phyloP scores from a whole-genome alignment of 106 monocot genomes.

The Dendrobium huoshanense region DNA sequence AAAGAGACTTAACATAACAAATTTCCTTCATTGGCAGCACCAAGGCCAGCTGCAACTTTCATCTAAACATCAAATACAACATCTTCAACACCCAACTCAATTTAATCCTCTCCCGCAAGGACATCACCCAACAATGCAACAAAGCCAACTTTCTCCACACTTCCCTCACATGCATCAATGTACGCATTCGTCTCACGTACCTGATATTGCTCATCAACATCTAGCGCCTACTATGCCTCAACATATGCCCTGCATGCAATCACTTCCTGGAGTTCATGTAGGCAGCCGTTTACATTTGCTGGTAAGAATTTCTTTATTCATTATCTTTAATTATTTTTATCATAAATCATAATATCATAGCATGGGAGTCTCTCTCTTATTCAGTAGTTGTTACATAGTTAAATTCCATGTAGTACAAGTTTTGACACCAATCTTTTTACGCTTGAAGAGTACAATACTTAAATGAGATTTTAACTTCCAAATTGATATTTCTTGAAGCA shows the following conservation, averaged over 20 bases:
- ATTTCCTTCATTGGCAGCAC: constrained; percentile 19
- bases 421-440: background rate
- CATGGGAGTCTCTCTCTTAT: background rate
- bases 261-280: constrained; percentile 37
- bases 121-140: constrained; percentile 49
- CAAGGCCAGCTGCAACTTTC: constrained; percentile 49
- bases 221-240: constrained; percentile 39
- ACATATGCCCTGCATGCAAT: constrained; percentile 62
- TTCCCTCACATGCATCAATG: constrained; percentile 44
- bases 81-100: constrained; percentile 38
- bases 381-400: background rate
- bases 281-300: constrained; percentile 52
- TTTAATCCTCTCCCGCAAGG: constrained; percentile 45
- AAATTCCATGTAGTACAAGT: background rate
- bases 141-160: constrained; percentile 46
- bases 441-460: background rate
- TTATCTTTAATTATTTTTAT: background rate
- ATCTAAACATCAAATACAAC: constrained; percentile 56
- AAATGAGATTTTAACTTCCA: background rate
- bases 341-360: background rate
- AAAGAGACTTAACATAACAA: background rate
- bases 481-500: background rate
- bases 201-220: constrained; percentile 41
- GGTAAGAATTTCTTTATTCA: constrained; percentile 28
- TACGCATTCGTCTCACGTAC: constrained; percentile 43